Conservation (phyloP, 257 asterid genomes). For the Solanum rostratum region DNA sequence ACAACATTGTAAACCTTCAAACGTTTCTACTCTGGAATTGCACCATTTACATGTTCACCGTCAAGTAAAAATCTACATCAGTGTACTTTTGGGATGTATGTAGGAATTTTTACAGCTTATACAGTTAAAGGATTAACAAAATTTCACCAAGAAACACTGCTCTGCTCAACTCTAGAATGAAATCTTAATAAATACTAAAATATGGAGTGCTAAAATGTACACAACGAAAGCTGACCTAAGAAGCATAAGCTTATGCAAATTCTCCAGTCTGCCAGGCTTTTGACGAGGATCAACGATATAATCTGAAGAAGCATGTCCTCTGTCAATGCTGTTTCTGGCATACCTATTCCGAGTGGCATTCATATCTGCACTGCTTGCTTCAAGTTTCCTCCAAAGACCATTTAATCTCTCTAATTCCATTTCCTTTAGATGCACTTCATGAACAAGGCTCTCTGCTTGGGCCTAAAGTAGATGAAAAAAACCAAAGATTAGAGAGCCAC, state of each 20-base stretch:
- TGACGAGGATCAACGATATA: constrained; percentile 36
- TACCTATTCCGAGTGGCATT: constrained; percentile 56
- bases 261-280: constrained; percentile 59
- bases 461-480: constrained; percentile 33
- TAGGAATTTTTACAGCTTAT: neutral
- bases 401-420: constrained; percentile 71
- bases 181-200: constrained; percentile 77
- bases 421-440: constrained; percentile 60
- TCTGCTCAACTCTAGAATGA: constrained; percentile 29
- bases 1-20: neutral
- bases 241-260: constrained; percentile 65
- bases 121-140: neutral
- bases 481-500: neutral
- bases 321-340: constrained; percentile 42
- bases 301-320: constrained; percentile 34
- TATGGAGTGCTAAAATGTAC: constrained; percentile 64
- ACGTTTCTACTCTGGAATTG: neutral
- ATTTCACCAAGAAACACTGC: neutral
- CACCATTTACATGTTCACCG: neutral
- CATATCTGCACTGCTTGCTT: constrained; percentile 34
- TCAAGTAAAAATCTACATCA: neutral
- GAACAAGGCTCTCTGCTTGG: constrained; percentile 72
- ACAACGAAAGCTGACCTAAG: constrained; percentile 79
- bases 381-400: constrained; percentile 46
- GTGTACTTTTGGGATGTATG: neutral